These are phyloP conservation scores for Candida buenavistaensis DNA, from an alignment of 1,139 yeast species.

Conservation along the genomic window DNA sequence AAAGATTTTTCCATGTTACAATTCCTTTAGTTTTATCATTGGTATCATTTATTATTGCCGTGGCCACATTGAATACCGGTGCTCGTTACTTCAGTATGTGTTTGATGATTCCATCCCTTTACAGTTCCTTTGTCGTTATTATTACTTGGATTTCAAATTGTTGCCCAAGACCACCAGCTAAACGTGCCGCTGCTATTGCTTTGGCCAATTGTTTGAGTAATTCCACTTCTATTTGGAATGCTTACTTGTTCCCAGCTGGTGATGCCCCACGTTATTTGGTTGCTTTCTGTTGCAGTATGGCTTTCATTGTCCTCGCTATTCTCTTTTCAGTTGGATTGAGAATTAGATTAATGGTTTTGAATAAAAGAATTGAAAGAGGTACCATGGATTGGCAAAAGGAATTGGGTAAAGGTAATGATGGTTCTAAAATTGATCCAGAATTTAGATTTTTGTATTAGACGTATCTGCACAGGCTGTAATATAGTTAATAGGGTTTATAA, in stretches of 20 bases:
- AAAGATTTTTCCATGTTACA: slow-evolving; percentile 53
- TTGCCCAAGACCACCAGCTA: slow-evolving; percentile 53
- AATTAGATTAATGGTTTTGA: slow-evolving; percentile 37
- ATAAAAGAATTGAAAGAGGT: slow-evolving; percentile 44
- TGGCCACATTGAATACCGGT: slow-evolving; percentile 54
- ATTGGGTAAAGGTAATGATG: slow-evolving; percentile 49
- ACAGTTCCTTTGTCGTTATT: slow-evolving; percentile 56
- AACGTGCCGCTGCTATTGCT: slow-evolving; percentile 54
- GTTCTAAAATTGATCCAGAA: slow-evolving; percentile 41
- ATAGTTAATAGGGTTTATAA: background rate
- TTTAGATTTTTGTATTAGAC: slow-evolving; percentile 39
- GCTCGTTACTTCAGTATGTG: slow-evolving; percentile 65
- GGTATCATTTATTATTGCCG: slow-evolving; percentile 53
- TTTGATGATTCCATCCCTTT: slow-evolving; percentile 57
- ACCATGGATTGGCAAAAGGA: slow-evolving; percentile 54
- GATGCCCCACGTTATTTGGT: slow-evolving; percentile 45
- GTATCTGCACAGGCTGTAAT: background rate
- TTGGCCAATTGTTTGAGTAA: slow-evolving; percentile 53
- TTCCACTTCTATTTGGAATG: slow-evolving; percentile 55
- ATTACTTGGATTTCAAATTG: slow-evolving; percentile 59
- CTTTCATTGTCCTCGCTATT: slow-evolving; percentile 42
- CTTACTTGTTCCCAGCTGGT: slow-evolving; percentile 45
- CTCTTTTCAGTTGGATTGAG: slow-evolving; percentile 40
- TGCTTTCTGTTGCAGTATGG: slow-evolving; percentile 53
- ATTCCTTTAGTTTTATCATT: slow-evolving; percentile 46